A percentile compares a stretch with the other conserved stretches of the same genome.
phyloP scores from a whole-genome alignment of 495 filamentous ascomycete species.

The Penicillium taxi region DNA sequence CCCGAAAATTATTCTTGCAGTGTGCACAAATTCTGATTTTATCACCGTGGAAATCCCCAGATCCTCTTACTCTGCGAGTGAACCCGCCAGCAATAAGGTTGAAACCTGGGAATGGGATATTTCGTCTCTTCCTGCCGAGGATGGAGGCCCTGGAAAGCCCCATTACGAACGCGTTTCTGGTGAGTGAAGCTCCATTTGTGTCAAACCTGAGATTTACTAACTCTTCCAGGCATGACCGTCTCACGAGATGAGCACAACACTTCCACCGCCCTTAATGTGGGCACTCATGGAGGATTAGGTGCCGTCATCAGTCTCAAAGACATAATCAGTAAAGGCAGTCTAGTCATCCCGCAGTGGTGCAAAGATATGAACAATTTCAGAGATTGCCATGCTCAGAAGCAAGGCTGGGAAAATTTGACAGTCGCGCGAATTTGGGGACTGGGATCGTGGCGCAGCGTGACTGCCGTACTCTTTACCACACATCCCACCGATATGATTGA shows the following conservation, averaged over 20 bases:
- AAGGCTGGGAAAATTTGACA: constrained; percentile 37
- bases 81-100: neutral
- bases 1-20: constrained; percentile 13
- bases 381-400: constrained; percentile 38
- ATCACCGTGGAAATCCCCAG: constrained; percentile 17
- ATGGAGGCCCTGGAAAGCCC: constrained; percentile 3
- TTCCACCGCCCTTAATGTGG: constrained; percentile 20
- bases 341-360: constrained; percentile 23
- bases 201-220: constrained; percentile 6
- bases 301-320: constrained; percentile 5
- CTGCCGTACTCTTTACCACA: constrained; percentile 35
- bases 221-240: constrained; percentile 21
- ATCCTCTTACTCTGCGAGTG: constrained; percentile 10
- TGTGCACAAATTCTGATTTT: constrained; percentile 17
- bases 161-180: constrained; percentile 29
- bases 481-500: constrained; percentile 49
- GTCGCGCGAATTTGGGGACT: constrained; percentile 45
- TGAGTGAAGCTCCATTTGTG: constrained; percentile 13
- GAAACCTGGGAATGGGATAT: constrained; percentile 16
- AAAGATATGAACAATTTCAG: constrained; percentile 24
- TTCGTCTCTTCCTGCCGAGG: constrained; percentile 2
- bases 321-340: neutral
- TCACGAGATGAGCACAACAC: constrained; percentile 9
- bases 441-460: constrained; percentile 30
- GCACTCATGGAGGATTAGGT: constrained; percentile 24